Evolutionary conservation across 371 early-diverging fungal species (phyloP).

Genomic region (Mortierella sp.): DNA sequence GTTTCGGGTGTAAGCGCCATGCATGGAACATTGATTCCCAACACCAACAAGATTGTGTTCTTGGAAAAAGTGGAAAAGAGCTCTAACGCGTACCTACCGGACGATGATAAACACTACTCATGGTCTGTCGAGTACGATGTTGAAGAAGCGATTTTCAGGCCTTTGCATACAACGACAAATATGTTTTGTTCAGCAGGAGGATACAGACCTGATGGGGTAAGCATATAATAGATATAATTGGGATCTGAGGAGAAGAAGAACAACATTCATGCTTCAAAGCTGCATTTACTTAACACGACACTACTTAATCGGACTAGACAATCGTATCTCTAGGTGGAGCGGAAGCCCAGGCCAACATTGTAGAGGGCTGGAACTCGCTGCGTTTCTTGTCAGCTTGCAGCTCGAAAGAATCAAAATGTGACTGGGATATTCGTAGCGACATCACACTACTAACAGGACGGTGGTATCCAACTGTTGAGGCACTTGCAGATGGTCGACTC

Average conservation of each 20-base stretch:
- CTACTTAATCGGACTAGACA: slow-evolving; percentile 15
- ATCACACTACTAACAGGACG: slow-evolving; percentile 56
- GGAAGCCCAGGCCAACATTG: slow-evolving; percentile 49
- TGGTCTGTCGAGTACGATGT: slow-evolving; percentile 67
- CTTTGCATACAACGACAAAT: slow-evolving; percentile 65
- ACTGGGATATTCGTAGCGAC: slow-evolving; percentile 59
- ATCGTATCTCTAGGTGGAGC: slow-evolving; percentile 55
- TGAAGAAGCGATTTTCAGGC: slow-evolving; percentile 60
- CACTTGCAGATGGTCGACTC: slow-evolving; percentile 66
- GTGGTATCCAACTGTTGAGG: slow-evolving; percentile 75
- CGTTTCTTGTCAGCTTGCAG: slow-evolving; percentile 65
- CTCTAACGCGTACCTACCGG: slow-evolving; percentile 24
- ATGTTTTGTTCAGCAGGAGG: slow-evolving; percentile 76
- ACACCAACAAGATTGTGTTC: slow-evolving; percentile 56
- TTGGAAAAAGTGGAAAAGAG: slow-evolving; percentile 51
- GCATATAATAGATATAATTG: slow-evolving; percentile 60
- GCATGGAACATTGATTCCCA: slow-evolving; percentile 55
- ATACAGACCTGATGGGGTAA: slow-evolving; percentile 62
- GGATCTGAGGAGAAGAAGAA: not conserved
- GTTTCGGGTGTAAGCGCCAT: slow-evolving; percentile 55
- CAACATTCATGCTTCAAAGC: not conserved
- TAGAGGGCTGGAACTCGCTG: slow-evolving; percentile 66
- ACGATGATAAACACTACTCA: slow-evolving; percentile 55
- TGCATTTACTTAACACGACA: not conserved
- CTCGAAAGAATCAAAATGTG: slow-evolving; percentile 56